A percentile compares a stretch with the other conserved stretches of the same genome.
phyloP scores from a whole-genome alignment of 2,329 filamentous ascomycete species.

The Sarocladium brachiariae region DNA sequence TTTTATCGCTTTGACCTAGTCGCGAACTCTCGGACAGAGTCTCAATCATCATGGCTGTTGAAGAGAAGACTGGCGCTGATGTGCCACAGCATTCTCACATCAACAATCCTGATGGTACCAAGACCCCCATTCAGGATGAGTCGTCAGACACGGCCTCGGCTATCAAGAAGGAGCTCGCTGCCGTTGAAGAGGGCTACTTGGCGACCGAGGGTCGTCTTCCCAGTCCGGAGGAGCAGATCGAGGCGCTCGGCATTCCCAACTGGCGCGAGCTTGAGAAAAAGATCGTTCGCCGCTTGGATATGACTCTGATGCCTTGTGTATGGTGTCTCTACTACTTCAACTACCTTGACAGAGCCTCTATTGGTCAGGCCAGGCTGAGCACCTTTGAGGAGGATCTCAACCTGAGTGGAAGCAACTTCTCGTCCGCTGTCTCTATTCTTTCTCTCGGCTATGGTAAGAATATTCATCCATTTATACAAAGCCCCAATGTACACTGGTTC shows the following conservation, averaged over 20 bases:
- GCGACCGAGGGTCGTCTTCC: slow-evolving; percentile 6
- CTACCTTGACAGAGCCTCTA: slow-evolving; percentile 16
- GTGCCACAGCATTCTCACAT: neutral
- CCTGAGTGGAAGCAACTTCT: slow-evolving; percentile 15
- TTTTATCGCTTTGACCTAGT: neutral
- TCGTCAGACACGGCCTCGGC: neutral
- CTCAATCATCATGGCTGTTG: neutral
- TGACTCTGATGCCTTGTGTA: slow-evolving; percentile 16
- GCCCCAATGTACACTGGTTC: no score
- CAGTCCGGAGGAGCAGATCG: slow-evolving; percentile 15
- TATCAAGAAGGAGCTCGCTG: neutral
- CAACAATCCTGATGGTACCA: neutral
- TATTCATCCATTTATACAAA: no score
- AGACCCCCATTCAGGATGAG: neutral
- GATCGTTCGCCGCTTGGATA: slow-evolving; percentile 15
- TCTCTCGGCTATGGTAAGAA: slow-evolving; percentile 13
- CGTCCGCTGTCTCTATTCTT: slow-evolving; percentile 16
- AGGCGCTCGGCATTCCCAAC: slow-evolving; percentile 16
- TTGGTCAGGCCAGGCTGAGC: slow-evolving; percentile 16
- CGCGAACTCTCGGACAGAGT: neutral
- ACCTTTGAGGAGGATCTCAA: slow-evolving; percentile 15
- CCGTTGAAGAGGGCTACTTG: neutral
- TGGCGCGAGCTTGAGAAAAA: slow-evolving; percentile 17
- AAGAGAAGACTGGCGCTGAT: slow-evolving; percentile 1
- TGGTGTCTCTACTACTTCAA: slow-evolving; percentile 18